Evolutionary conservation across 768 basidiomycete genomes (phyloP).

Genomic region (Russula earlei): DNA sequence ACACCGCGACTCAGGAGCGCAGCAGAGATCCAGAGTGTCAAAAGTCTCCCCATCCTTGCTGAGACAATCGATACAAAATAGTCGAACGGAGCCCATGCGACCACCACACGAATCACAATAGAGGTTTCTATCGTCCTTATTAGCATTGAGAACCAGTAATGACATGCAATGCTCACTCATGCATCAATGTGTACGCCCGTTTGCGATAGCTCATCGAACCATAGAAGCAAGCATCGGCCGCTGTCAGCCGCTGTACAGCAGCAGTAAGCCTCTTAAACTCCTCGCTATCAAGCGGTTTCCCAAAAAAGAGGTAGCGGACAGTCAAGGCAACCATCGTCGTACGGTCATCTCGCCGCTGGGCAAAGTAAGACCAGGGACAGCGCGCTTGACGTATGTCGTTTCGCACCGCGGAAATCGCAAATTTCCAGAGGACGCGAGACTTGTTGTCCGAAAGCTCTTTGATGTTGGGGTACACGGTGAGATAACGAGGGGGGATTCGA

Average conservation of each 20-base stretch:
- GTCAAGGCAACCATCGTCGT: slow-evolving; percentile 23
- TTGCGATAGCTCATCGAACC: slow-evolving; percentile 17
- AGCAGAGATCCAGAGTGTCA: slow-evolving; percentile 27
- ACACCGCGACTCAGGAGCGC: slow-evolving; percentile 20
- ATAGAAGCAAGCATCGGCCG: slow-evolving; percentile 25
- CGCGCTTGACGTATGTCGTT: slow-evolving; percentile 20
- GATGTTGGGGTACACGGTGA: slow-evolving; percentile 23
- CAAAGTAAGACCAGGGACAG: slow-evolving; percentile 28
- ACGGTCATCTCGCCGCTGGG: slow-evolving; percentile 24
- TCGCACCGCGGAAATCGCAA: slow-evolving; percentile 23
- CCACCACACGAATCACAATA: slow-evolving; percentile 24
- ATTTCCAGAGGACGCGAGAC: slow-evolving; percentile 26
- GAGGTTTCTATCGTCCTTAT: slow-evolving; percentile 8
- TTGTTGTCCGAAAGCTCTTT: slow-evolving; percentile 20
- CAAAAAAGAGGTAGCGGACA: slow-evolving; percentile 22
- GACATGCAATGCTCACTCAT: slow-evolving; percentile 16
- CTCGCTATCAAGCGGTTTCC: slow-evolving; percentile 13
- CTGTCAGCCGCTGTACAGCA: no score
- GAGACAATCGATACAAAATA: slow-evolving; percentile 28
- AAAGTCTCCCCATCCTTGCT: background rate
- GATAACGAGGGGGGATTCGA: slow-evolving; percentile 19
- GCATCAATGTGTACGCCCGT: slow-evolving; percentile 21
- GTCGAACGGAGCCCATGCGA: slow-evolving; percentile 24
- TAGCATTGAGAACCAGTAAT: background rate
- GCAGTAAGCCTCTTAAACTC: slow-evolving; percentile 23